Evolutionary conservation across 2,329 filamentous ascomycete species (phyloP).

Genomic region (Sphaceloma murrayae): DNA sequence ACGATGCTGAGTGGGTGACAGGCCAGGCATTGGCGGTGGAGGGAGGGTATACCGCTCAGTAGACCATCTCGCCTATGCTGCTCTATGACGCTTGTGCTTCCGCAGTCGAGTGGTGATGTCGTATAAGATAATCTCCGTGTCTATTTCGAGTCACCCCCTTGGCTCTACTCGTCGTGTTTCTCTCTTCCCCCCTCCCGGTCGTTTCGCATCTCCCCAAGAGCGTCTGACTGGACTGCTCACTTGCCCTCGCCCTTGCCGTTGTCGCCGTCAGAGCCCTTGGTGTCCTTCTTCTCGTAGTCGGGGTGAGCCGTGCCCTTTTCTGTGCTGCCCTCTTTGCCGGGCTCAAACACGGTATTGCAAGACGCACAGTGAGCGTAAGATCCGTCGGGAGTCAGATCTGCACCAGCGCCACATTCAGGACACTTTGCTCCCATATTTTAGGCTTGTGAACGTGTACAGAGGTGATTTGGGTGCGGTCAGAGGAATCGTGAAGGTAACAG

Average conservation of each 20-base stretch:
- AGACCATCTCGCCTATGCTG: background rate
- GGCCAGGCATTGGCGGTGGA: slow-evolving; percentile 13
- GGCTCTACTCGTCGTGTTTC: too few relatives aligned
- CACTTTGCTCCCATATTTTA: slow-evolving; percentile 5
- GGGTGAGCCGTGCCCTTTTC: slow-evolving; percentile 10
- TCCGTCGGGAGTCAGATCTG: slow-evolving; percentile 5
- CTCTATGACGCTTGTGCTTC: too few relatives aligned
- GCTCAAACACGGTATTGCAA: slow-evolving; percentile 11
- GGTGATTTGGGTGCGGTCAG: too few relatives aligned
- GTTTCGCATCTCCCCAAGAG: background rate
- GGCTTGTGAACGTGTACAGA: background rate
- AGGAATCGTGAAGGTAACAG: too few relatives aligned
- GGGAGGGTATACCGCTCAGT: slow-evolving; percentile 12
- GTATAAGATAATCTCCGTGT: too few relatives aligned
- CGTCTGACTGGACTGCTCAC: background rate
- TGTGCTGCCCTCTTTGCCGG: slow-evolving; percentile 6
- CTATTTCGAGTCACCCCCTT: too few relatives aligned
- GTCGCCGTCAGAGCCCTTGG: background rate
- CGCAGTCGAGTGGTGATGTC: too few relatives aligned
- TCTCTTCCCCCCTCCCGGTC: background rate
- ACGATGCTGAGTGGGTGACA: slow-evolving; percentile 19
- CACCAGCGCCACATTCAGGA: slow-evolving; percentile 7
- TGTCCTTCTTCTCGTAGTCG: slow-evolving; percentile 14
- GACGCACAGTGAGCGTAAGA: slow-evolving; percentile 9
- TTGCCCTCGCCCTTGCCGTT: slow-evolving; percentile 6